These are phyloP conservation scores for Fusarium sp. DNA, from an alignment of 2,329 filamentous ascomycete genomes.

Conservation along the genomic window DNA sequence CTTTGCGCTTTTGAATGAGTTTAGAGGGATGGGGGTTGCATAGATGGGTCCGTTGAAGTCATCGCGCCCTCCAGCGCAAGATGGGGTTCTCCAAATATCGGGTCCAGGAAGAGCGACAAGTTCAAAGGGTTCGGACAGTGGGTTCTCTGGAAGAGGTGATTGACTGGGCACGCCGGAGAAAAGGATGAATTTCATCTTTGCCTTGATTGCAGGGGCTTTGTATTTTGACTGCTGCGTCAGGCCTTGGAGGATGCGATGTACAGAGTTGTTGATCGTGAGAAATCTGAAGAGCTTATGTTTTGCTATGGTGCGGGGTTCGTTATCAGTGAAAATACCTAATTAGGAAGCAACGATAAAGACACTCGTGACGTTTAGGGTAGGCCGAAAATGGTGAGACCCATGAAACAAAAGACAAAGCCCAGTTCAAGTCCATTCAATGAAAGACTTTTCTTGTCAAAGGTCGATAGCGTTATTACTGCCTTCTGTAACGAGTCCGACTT, in stretches of 20 bases:
- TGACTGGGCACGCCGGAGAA: neutral
- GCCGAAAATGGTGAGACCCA: fast-evolving
- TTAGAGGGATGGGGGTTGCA: neutral
- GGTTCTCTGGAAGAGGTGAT: neutral
- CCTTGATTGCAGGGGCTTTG: fast-evolving
- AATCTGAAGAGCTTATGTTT: fast-evolving
- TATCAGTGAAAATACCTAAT: neutral
- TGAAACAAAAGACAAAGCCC: fast-evolving
- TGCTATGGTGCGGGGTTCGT: neutral
- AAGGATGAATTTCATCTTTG: neutral
- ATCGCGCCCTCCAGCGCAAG: neutral
- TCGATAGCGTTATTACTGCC: fast-evolving
- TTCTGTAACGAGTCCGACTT: fast-evolving
- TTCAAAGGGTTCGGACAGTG: neutral
- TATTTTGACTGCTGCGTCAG: neutral
- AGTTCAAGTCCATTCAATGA: fast-evolving
- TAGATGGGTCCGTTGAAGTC: neutral
- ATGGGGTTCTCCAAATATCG: constrained; percentile 2
- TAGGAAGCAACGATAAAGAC: neutral
- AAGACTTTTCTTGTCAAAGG: fast-evolving
- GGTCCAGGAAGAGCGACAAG: neutral
- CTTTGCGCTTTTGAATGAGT: neutral
- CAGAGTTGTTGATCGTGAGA: fast-evolving
- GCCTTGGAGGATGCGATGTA: no score
- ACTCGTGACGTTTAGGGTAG: neutral